A percentile compares a stretch with the other conserved stretches of the same genome.
phyloP scores from a whole-genome alignment of 2,329 filamentous ascomycete genomes.

The Colletotrichum limetticola region DNA sequence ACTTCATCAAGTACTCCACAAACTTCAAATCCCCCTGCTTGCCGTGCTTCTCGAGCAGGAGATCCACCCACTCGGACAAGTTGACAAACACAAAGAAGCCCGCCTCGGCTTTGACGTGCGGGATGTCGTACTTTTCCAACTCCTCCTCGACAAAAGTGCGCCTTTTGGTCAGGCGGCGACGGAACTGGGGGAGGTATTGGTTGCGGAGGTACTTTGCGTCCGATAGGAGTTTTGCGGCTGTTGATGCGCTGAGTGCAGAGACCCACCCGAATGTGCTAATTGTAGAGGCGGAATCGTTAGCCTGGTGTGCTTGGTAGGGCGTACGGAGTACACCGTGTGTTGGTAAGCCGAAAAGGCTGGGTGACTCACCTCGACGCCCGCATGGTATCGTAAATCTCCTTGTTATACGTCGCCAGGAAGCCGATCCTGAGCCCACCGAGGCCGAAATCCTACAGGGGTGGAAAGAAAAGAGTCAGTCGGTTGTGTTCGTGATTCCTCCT shows the following conservation, averaged over 20 bases:
- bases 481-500: background rate
- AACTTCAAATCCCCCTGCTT: background rate
- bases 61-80: conserved; percentile 13
- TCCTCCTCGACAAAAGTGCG: background rate
- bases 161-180: conserved; percentile 12
- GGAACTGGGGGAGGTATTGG: background rate
- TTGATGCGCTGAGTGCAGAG: conserved; percentile 1
- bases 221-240: conserved; percentile 3
- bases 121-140: conserved; percentile 3
- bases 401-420: conserved; percentile 23
- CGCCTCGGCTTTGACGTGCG: conserved; percentile 9
- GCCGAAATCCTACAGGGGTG: conserved; percentile 9
- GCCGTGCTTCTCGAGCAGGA: background rate
- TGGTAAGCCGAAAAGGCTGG: background rate
- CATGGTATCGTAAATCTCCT: background rate
- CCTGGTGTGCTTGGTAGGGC: background rate
- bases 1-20: conserved; percentile 10
- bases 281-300: background rate
- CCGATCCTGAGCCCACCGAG: background rate
- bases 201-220: conserved; percentile 21
- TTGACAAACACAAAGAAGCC: conserved; percentile 26
- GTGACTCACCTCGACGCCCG: conserved; percentile 3
- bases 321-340: background rate
- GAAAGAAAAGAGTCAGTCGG: background rate
- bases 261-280: background rate